phyloP scores from a whole-genome alignment of 192 early-diverging fungal genomes.

The Gonapodya sp. region DNA sequence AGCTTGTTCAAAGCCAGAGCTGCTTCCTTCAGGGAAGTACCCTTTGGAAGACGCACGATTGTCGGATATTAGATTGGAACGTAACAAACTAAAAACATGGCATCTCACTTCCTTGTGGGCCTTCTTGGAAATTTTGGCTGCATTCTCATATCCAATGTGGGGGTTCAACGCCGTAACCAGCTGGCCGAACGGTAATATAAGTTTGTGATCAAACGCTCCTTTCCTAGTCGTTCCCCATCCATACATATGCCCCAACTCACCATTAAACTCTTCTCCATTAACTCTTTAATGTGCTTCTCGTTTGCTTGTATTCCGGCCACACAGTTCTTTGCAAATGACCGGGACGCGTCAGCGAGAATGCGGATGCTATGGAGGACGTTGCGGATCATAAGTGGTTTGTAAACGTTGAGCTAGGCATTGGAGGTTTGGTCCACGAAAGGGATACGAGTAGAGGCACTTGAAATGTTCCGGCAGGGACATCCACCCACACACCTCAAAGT shows the following conservation, averaged over 20 bases:
- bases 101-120: conserved; percentile 97
- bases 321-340: conserved; percentile 94
- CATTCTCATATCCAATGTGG: conserved; percentile 69
- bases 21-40: conserved; percentile 81
- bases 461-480: neutral
- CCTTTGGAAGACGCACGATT: no score
- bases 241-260: conserved; percentile 83
- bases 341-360: conserved; percentile 28
- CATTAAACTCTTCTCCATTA: conserved; percentile 41
- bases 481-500: conserved; percentile 9
- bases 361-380: conserved; percentile 92
- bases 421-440: conserved; percentile 81
- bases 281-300: conserved; percentile 33
- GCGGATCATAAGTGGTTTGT: conserved; percentile 98
- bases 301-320: conserved; percentile 90
- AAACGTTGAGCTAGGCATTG: conserved; percentile 99
- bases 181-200: conserved; percentile 38
- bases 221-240: no score
- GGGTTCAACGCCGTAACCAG: conserved; percentile 98
- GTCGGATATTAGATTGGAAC: no score
- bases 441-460: neutral
- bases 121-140: conserved; percentile 94
- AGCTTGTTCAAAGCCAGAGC: conserved; percentile 77
- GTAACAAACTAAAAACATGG: no score
- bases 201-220: no score